These are phyloP conservation scores for Mycosphaerella sp. DNA, from an alignment of 2,329 filamentous ascomycete genomes.

Conservation along the genomic window DNA sequence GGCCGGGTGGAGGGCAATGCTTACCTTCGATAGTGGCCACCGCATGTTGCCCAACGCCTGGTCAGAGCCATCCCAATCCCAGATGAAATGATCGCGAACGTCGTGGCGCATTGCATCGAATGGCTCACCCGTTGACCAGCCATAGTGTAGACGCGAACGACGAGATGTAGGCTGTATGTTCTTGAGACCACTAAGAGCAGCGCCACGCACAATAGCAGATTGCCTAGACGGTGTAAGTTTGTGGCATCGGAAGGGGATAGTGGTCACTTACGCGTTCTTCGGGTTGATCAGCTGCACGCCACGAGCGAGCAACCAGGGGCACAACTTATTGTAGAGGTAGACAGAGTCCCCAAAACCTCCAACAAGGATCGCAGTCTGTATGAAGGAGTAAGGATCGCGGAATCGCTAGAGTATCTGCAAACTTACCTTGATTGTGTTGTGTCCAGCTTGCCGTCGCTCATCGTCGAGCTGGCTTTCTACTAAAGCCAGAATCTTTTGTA, in stretches of 20 bases:
- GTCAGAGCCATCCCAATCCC: not conserved
- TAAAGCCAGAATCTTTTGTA: conserved; percentile 8
- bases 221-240: conserved; percentile 2
- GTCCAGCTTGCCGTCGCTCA: conserved; percentile 1
- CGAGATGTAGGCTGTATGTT: conserved; percentile 15
- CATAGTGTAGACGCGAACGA: conserved; percentile 13
- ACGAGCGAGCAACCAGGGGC: conserved; percentile 2
- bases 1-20: not conserved
- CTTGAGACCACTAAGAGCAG: conserved; percentile 11
- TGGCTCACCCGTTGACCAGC: not conserved
- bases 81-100: not conserved
- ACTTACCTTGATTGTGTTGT: conserved; percentile 9
- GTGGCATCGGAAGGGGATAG: not conserved
- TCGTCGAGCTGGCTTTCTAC: conserved; percentile 15
- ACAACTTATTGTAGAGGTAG: conserved; percentile 8
- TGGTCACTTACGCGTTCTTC: conserved; percentile 6
- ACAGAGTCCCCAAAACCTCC: conserved; percentile 17
- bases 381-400: not conserved
- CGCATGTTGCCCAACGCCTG: not conserved
- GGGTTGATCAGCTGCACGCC: conserved; percentile 9
- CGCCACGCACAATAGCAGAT: conserved; percentile 17
- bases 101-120: conserved; percentile 10
- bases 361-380: conserved; percentile 11
- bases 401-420: not conserved
- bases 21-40: conserved; percentile 13